Conservation (phyloP, 805 yeast genomes). For the Lachancea kluyveri region DNA sequence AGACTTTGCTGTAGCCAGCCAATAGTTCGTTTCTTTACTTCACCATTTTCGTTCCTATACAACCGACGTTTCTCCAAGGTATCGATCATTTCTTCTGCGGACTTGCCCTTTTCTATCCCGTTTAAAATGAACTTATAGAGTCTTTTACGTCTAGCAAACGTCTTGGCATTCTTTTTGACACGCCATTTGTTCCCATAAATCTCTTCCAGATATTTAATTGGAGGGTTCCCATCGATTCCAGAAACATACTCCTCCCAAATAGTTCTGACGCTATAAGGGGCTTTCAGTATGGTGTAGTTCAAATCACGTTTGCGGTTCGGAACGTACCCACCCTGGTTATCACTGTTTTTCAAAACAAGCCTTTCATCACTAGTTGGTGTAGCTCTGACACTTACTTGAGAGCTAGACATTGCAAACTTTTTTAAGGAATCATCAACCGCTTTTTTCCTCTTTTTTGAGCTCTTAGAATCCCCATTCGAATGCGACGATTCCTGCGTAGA, state of each 20-base stretch:
- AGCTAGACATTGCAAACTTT: neutral
- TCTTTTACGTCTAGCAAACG: constrained; percentile 32
- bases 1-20: constrained; percentile 34
- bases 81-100: constrained; percentile 30
- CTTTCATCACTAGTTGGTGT: constrained; percentile 3
- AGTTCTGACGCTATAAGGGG: constrained; percentile 30
- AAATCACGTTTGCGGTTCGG: constrained; percentile 7
- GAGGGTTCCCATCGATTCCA: constrained; percentile 38
- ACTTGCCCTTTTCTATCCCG: constrained; percentile 30
- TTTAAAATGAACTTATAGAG: constrained; percentile 30
- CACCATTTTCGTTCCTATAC: constrained; percentile 30
- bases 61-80: constrained; percentile 26
- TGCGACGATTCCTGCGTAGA: no score
- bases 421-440: neutral
- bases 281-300: constrained; percentile 27
- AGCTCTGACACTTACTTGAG: neutral
- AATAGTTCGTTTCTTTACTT: constrained; percentile 28
- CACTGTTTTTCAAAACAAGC: constrained; percentile 6
- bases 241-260: constrained; percentile 36
- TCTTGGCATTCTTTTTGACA: constrained; percentile 31
- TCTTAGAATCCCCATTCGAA: no score
- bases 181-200: constrained; percentile 39
- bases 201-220: constrained; percentile 35
- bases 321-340: neutral
- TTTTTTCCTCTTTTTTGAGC: constrained; percentile 1